Conservation (phyloP, 495 filamentous ascomycete species). For the Annulohypoxylon bovei region DNA sequence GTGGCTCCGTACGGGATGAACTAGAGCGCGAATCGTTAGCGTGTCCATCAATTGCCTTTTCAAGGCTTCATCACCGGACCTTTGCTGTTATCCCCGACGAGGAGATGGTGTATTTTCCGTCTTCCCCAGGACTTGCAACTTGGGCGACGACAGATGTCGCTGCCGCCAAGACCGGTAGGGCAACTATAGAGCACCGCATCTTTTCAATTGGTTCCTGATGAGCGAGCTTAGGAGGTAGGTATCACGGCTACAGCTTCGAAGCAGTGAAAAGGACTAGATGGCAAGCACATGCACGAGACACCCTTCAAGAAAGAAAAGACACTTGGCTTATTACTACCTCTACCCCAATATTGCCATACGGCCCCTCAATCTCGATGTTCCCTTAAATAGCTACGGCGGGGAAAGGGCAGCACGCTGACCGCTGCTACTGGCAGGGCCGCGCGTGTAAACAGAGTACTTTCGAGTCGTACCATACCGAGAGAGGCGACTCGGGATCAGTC, state of each 20-base stretch:
- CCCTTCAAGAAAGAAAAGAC: slow-evolving; percentile 26
- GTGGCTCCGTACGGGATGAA: slow-evolving; percentile 66
- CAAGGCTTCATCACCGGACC: slow-evolving; percentile 42
- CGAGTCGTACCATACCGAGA: slow-evolving; percentile 37
- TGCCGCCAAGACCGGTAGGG: slow-evolving; percentile 37
- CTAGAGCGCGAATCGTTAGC: slow-evolving; percentile 42
- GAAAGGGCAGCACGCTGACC: slow-evolving; percentile 25
- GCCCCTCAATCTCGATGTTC: slow-evolving; percentile 22
- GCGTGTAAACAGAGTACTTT: slow-evolving; percentile 29
- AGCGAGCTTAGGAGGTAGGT: slow-evolving; percentile 20
- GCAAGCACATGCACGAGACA: slow-evolving; percentile 26
- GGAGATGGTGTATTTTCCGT: slow-evolving; percentile 57
- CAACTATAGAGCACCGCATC: slow-evolving; percentile 40
- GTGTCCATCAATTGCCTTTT: background rate
- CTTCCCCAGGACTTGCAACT: slow-evolving; percentile 37
- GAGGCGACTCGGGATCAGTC: slow-evolving; percentile 42
- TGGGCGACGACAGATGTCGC: slow-evolving; percentile 38
- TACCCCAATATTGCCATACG: slow-evolving; percentile 15
- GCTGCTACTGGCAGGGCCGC: slow-evolving; percentile 7
- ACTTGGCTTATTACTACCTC: slow-evolving; percentile 43
- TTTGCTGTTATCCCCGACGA: slow-evolving; percentile 63
- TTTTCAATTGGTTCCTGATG: slow-evolving; percentile 33
- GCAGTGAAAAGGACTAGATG: slow-evolving; percentile 1
- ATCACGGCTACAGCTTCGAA: slow-evolving; percentile 22
- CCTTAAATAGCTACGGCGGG: slow-evolving; percentile 30